Conservation (phyloP, 805 yeast genomes). For the Pichia ethanolica region DNA sequence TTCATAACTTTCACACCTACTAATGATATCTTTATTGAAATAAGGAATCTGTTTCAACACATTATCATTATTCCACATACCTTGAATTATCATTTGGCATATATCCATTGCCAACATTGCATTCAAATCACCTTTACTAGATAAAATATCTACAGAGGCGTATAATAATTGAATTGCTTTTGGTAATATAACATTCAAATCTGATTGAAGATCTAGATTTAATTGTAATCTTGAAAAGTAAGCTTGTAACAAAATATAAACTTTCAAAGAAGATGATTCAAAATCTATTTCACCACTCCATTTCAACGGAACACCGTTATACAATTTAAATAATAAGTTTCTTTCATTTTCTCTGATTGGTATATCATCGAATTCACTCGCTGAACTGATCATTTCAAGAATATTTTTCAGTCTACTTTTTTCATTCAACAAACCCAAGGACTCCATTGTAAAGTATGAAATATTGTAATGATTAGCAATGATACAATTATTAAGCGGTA, state of each 20-base stretch:
- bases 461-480: slow-evolving; percentile 70
- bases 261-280: slow-evolving; percentile 56
- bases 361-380: slow-evolving; percentile 63
- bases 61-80: slow-evolving; percentile 72
- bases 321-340: slow-evolving; percentile 37
- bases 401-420: slow-evolving; percentile 54
- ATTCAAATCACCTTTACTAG: slow-evolving; percentile 73
- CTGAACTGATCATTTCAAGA: slow-evolving; percentile 56
- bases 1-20: slow-evolving; percentile 44
- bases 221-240: slow-evolving; percentile 63
- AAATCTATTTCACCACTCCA: slow-evolving; percentile 26
- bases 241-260: slow-evolving; percentile 72
- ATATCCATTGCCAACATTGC: slow-evolving; percentile 81
- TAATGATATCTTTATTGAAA: slow-evolving; percentile 42
- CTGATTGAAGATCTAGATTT: slow-evolving; percentile 54
- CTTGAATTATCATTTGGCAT: slow-evolving; percentile 83
- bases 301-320: slow-evolving; percentile 59
- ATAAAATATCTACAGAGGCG: slow-evolving; percentile 66
- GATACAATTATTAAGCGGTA: slow-evolving; percentile 62
- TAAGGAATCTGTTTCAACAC: slow-evolving; percentile 79
- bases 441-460: slow-evolving; percentile 59
- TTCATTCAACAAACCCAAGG: slow-evolving; percentile 45
- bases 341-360: slow-evolving; percentile 61
- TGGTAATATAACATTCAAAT: slow-evolving; percentile 46
- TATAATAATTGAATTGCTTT: slow-evolving; percentile 45